Conservation (phyloP, 371 early-diverging fungal genomes). For the Rhizomucor miehei region DNA sequence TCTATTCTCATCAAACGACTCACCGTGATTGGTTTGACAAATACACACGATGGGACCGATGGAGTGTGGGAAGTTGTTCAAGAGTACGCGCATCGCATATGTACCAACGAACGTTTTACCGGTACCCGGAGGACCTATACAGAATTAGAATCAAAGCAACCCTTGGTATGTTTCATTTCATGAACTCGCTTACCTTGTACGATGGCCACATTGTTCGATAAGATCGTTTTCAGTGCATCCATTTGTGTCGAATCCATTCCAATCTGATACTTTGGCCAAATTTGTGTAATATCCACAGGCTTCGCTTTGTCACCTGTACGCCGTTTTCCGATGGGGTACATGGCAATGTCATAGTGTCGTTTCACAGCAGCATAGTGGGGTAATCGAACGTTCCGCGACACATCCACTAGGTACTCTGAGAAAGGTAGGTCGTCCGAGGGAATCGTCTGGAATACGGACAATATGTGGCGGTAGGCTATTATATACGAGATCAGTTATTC, state of each 20-base stretch:
- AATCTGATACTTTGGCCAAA: slow-evolving; percentile 31
- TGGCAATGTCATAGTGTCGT: slow-evolving; percentile 31
- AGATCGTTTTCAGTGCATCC: slow-evolving; percentile 52
- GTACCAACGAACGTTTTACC: slow-evolving; percentile 73
- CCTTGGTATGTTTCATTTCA: neutral
- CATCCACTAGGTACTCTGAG: slow-evolving; percentile 31
- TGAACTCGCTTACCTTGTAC: slow-evolving; percentile 43
- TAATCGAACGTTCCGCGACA: slow-evolving; percentile 27
- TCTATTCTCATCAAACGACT: no score
- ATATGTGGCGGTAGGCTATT: slow-evolving; percentile 29
- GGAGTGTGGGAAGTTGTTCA: slow-evolving; percentile 38
- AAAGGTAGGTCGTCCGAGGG: slow-evolving; percentile 38
- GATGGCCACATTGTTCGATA: slow-evolving; percentile 51
- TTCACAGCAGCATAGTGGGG: slow-evolving; percentile 38
- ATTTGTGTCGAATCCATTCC: slow-evolving; percentile 48
- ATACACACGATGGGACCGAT: slow-evolving; percentile 61
- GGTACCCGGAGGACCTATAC: slow-evolving; percentile 67
- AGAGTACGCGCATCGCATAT: slow-evolving; percentile 52
- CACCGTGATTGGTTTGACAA: slow-evolving; percentile 72
- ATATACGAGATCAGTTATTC: neutral
- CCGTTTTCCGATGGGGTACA: neutral
- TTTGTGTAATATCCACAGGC: slow-evolving; percentile 25
- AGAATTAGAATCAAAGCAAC: neutral
- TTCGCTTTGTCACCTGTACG: slow-evolving; percentile 4
- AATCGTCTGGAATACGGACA: slow-evolving; percentile 43